Percentiles rank a stretch among this genome's conserved stretches.
These are phyloP conservation scores for Calycina herbarum DNA, from an alignment of 2,329 filamentous ascomycete species.

Conservation along the genomic window DNA sequence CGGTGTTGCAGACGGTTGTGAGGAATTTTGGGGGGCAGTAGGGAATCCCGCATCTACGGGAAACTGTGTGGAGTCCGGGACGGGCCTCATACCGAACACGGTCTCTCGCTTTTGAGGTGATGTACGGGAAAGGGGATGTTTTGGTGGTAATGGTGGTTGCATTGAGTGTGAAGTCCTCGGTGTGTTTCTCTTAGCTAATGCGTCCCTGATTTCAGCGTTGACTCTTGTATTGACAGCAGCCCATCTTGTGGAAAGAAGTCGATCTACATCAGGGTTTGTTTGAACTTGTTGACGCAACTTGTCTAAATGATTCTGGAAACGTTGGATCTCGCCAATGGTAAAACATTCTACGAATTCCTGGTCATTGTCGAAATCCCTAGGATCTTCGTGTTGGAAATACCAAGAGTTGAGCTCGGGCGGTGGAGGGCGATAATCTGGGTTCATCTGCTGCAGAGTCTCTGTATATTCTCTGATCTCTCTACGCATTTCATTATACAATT, in stretches of 20 bases:
- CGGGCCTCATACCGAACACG: neutral
- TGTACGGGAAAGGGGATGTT: neutral
- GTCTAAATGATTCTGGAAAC: conserved; percentile 1
- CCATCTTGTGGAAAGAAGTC: neutral
- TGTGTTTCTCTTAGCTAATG: neutral
- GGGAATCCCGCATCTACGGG: neutral
- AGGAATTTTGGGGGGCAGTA: neutral
- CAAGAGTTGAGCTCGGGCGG: neutral
- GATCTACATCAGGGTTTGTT: neutral
- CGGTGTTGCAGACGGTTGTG: neutral
- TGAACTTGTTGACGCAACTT: neutral
- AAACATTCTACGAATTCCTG: conserved; percentile 1
- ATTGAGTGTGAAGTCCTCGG: neutral
- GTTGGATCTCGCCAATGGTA: neutral
- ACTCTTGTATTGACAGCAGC: neutral
- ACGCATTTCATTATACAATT: neutral
- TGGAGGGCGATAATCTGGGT: neutral
- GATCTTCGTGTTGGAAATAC: conserved; percentile 1
- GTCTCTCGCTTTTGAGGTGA: neutral
- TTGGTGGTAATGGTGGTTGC: neutral
- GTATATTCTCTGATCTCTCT: neutral
- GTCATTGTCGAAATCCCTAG: neutral
- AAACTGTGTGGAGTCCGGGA: neutral
- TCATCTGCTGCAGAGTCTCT: neutral
- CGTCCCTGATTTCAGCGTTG: neutral